Evolutionary conservation across 306 rosid species (phyloP), one percentile per base, ranked within the genome.

Genomic region (Ochetophila trinervis): DNA sequence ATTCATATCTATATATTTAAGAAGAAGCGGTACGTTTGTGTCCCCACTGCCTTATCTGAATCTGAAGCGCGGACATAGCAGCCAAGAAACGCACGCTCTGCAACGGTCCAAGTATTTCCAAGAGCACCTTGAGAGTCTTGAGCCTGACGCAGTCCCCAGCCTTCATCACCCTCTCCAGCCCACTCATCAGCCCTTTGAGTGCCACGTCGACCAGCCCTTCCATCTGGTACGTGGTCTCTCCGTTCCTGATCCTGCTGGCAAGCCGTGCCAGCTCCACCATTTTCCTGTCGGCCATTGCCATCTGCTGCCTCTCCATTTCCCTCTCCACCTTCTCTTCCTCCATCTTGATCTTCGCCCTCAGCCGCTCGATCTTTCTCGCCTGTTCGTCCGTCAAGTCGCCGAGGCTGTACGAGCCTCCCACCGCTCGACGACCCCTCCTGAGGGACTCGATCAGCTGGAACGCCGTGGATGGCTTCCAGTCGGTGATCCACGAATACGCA

Each of bases 141-240:
- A 87, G 76, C 57, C 96, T 83, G 55, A 80, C 91, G 55, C 95
- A 85, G 74, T 90, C 95, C 0, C 91, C 87, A 53, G 76, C 83
- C 78, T 90, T 85, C 91, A 90, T 76, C 0, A 77, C 70, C 47
- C 53, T 83, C 83, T 87, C 96, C 59, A 90, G 36, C 20, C 84
- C 84, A 0, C 24, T 73, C 65, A 80, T 17, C 8, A 87, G 37
- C 0, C 71, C 76, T 27, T 72, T 81, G 76, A 87, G 1, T 0
- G 87, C 88, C 19, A 66, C 76, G 1, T 77, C 78, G 42, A 65
- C 84, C 47, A 63, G 14, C 32, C 60, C 67, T 17, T 78, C 85
- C 4, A 76, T 52, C 14, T 58, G 49, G 0, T 5, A 67, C 24
- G 6, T 53, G 65, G 0, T 36, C 14, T 58, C 65, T 0, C 18